Conservation (phyloP, 179 eudicot species). For the Vitellaria paradoxa region DNA sequence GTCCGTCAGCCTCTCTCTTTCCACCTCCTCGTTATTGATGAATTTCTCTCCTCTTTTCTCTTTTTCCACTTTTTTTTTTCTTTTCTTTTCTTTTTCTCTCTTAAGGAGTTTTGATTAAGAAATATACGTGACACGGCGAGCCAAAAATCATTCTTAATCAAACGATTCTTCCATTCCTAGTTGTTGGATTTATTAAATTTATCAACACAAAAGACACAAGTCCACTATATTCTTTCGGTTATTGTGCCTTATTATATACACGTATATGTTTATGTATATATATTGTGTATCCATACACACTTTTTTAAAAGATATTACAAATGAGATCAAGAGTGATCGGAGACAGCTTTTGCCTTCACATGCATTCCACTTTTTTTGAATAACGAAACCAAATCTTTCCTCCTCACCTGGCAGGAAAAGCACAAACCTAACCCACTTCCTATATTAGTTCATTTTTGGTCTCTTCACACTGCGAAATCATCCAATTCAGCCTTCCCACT, state of each 20-base stretch:
- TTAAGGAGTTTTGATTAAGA: background rate
- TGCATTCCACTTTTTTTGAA: constrained; percentile 46
- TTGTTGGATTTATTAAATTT: background rate
- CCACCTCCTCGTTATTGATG: constrained; percentile 36
- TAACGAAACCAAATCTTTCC: constrained; percentile 35
- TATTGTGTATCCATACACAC: background rate
- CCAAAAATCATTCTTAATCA: background rate
- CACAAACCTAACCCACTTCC: constrained; percentile 25
- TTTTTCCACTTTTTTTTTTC: background rate
- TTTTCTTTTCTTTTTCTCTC: background rate
- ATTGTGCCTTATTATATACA: background rate
- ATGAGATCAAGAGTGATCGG: background rate
- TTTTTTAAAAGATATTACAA: background rate
- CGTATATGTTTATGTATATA: background rate
- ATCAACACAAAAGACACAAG: background rate
- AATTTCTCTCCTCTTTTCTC: background rate
- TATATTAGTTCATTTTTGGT: constrained; percentile 16
- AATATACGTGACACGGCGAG: background rate
- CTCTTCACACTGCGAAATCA: constrained; percentile 9
- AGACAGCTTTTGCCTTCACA: constrained; percentile 42
- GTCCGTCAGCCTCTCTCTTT: constrained; percentile 42
- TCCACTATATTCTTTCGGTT: background rate
- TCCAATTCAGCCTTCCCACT: background rate
- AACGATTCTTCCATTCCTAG: constrained; percentile 14
- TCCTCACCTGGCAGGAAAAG: constrained; percentile 41